These are phyloP conservation scores for Ormosia emarginata DNA, from an alignment of 306 rosid species.

Conservation along the genomic window DNA sequence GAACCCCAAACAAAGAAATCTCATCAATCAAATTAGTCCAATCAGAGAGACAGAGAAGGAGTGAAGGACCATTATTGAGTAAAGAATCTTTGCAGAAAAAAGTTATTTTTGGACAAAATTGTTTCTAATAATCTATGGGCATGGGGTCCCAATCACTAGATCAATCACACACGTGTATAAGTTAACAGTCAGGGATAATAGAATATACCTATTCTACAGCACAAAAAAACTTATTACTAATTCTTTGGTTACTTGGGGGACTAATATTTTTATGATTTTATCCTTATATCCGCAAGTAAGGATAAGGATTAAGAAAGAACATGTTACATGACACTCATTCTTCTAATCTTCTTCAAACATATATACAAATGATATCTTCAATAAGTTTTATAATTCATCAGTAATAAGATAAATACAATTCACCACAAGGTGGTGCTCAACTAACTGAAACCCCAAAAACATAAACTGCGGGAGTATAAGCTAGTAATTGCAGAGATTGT, in stretches of 20 bases:
- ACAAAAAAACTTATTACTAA: background rate
- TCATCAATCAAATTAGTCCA: background rate
- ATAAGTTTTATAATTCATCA: slow-evolving; percentile 10
- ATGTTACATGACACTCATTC: background rate
- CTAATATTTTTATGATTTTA: background rate
- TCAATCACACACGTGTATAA: background rate
- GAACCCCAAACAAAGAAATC: background rate
- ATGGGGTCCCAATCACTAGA: background rate
- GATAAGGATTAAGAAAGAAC: background rate
- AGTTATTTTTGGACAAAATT: background rate
- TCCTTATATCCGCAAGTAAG: background rate
- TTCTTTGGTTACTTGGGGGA: background rate
- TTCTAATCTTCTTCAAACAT: slow-evolving; percentile 8
- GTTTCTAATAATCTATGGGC: background rate
- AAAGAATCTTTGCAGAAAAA: background rate
- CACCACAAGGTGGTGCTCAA: background rate
- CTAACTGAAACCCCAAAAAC: slow-evolving; percentile 19
- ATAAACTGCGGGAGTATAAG: slow-evolving; percentile 8
- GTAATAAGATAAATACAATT: slow-evolving; percentile 13
- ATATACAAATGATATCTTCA: slow-evolving; percentile 8
- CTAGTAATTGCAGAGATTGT: background rate
- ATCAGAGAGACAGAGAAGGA: background rate
- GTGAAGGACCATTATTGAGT: background rate
- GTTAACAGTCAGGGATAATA: background rate
- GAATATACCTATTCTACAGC: background rate